Evolutionary conservation across 2,329 filamentous ascomycete species (phyloP).

Genomic region (Colletotrichum sp.): DNA sequence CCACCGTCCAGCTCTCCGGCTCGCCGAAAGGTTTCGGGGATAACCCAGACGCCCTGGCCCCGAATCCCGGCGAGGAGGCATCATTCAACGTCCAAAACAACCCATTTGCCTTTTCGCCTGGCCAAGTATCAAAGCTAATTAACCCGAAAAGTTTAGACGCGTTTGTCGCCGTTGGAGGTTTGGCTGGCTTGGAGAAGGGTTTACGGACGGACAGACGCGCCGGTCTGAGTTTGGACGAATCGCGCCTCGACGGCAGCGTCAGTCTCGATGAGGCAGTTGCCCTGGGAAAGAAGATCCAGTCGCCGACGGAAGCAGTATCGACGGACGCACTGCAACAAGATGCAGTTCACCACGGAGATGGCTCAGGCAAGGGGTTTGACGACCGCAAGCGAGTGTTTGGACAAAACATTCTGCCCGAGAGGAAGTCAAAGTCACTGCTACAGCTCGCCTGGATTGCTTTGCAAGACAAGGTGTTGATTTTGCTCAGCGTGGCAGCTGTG

Average conservation of each 20-base stretch:
- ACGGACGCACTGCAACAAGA: conserved; percentile 23
- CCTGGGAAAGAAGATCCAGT: conserved; percentile 36
- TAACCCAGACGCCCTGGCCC: conserved; percentile 25
- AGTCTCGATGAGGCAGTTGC: conserved; percentile 54
- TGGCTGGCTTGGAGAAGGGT: conserved; percentile 56
- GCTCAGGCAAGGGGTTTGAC: conserved; percentile 26
- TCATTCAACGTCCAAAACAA: conserved; percentile 71
- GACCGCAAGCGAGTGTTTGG: conserved; percentile 65
- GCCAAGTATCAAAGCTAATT: conserved; percentile 58
- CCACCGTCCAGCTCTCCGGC: background rate
- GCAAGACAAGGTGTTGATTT: conserved; percentile 79
- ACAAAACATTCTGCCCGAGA: conserved; percentile 69
- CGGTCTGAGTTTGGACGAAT: conserved; percentile 58
- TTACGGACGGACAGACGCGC: conserved; percentile 51
- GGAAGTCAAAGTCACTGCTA: conserved; percentile 72
- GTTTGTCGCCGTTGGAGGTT: conserved; percentile 56
- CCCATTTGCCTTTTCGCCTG: conserved; percentile 59
- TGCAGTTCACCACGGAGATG: background rate
- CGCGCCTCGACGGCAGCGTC: conserved; percentile 44
- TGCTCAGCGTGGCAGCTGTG: conserved; percentile 72
- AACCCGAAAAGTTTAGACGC: conserved; percentile 53
- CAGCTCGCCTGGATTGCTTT: conserved; percentile 80
- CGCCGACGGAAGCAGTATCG: conserved; percentile 24
- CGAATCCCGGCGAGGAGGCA: conserved; percentile 66
- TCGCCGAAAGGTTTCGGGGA: conserved; percentile 24